Evolutionary conservation across 352 stramenopile genomes (phyloP), one percentile per base, ranked within the genome.

Genomic region (Phytophthora pluvialis): DNA sequence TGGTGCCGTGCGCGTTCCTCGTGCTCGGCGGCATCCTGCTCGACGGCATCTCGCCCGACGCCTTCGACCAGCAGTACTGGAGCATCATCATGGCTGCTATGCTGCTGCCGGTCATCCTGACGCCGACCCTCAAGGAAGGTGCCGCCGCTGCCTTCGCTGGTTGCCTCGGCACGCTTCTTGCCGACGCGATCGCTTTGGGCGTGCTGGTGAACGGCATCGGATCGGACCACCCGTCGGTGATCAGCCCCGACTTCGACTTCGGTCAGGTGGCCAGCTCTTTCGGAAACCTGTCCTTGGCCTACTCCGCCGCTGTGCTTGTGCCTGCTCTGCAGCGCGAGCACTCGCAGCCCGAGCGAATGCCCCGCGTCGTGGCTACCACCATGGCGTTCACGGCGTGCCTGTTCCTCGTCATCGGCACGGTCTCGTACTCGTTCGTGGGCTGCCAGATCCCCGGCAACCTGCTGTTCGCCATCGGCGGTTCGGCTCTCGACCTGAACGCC

Each of bases 361-460:
- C 80, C 1, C 73, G 75, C 0, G 66, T 90, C 5, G 73, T 90
- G 2, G 66, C 61, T 4, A 71, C 68, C 12, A 89, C 80, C 0
- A 81, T 90, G 67, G 42, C 46, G 5, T 80, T 88, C 49, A 78
- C 77, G 0, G 67, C 73, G 2, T 69, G 51, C 15, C 69, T 89
- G 7, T 89, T 89, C 60, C 57, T 87, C 15, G 83, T 77, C 39
- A 79, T 90, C 28, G 81, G 72, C 1, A 43, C 58, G 28, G 72
- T 65, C 2, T 77, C 74, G 33, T 87, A 77, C 42, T 62, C 67
- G 5, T 80, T 60, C 47, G 72, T 88, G 0, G 80, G 80, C n/a
- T 89, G 80, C 56, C 80, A 89, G 63, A 85, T 89, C 49, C 72
- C 80, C 0, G 75, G 77, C 18, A 89, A 89, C 52, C 65, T 90